A percentile compares a stretch with the other conserved stretches of the same genome.
Conservation (phyloP, 345 rosid genomes). For the Erodium maritimum region DNA sequence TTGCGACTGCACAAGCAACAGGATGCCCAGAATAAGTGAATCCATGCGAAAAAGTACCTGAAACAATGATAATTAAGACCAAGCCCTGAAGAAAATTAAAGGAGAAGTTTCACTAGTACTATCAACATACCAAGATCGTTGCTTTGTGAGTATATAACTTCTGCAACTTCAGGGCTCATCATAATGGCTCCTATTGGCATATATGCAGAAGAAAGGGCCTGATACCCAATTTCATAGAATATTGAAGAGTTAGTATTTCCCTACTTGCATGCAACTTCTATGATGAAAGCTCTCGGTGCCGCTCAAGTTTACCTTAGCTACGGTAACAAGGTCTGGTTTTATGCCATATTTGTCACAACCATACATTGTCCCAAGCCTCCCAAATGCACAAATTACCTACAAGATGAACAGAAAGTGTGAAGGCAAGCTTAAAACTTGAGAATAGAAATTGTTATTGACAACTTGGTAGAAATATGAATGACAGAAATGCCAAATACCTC, state of each 20-base stretch:
- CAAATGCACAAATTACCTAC: slow-evolving; percentile 99
- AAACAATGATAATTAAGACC: slow-evolving; percentile 6
- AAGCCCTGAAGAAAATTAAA: slow-evolving; percentile 1
- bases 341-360: slow-evolving; percentile 87
- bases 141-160: slow-evolving; percentile 86
- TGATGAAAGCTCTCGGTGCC: neutral
- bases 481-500: slow-evolving; percentile 41
- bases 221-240: slow-evolving; percentile 5
- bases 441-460: neutral
- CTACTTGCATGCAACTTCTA: slow-evolving; percentile 1
- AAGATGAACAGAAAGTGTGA: slow-evolving; percentile 10
- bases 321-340: slow-evolving; percentile 78
- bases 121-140: slow-evolving; percentile 66
- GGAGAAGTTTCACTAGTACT: slow-evolving; percentile 1
- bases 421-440: neutral
- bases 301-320: slow-evolving; percentile 54
- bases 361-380: slow-evolving; percentile 91
- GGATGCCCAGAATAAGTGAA: slow-evolving; percentile 97
- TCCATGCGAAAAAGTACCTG: slow-evolving; percentile 87
- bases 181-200: slow-evolving; percentile 96
- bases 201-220: slow-evolving; percentile 94
- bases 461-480: neutral
- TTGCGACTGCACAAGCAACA: slow-evolving; percentile 81
- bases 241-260: neutral
- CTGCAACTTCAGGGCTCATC: slow-evolving; percentile 72